Evolutionary conservation across 2,329 filamentous ascomycete species (phyloP), one percentile per base, ranked within the genome.

Genomic region (Cercospora sp.): DNA sequence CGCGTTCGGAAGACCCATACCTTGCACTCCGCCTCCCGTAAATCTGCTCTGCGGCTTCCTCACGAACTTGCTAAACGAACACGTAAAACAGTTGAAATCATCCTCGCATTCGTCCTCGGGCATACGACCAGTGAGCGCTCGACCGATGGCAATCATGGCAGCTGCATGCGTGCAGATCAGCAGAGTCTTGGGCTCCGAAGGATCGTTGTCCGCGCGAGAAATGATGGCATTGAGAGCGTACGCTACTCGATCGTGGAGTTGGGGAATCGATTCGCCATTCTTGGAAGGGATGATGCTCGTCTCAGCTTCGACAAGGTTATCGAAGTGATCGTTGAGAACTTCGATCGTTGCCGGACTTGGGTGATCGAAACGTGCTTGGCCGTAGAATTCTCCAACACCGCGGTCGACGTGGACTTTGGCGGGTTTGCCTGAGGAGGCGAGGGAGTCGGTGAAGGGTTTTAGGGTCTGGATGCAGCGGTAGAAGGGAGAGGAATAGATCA

Each of bases 111-210:
- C 84, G 76, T 90, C 88, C 0, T 88, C 85, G 0, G 94, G 94
- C 85, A 94, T 89, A 30, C 74, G 71, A 9, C 93, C 93, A 1
- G 94, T 97, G 73, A 99, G 82, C 0, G 88, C 89, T 48, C 95
- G 86, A 0, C 94, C 94, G 72, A 95, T 87, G 8, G 91, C 90
- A 77, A 99, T 97, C 75, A 98, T 87, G 10, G 90, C 88, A 3
- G 95, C 95, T 1, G 95, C 95, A 82, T 99, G 95, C 1, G 92
- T 91, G 80, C 92, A 97, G 45, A 99, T 84, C 48, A 97, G 80
- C 26, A 97, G 84, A 0, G 91, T 86, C 74, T 87, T 88, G 36
- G 84, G 83, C 45, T 86, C 83, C n/a, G 88, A 87, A 60, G 91
- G 83, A 60, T 88, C 85, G 6, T 78, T 76, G 76, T 97, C 93